Base-by-base conservation (phyloP, 768 basidiomycete species). In the Pleurotus giganteus region DNA sequence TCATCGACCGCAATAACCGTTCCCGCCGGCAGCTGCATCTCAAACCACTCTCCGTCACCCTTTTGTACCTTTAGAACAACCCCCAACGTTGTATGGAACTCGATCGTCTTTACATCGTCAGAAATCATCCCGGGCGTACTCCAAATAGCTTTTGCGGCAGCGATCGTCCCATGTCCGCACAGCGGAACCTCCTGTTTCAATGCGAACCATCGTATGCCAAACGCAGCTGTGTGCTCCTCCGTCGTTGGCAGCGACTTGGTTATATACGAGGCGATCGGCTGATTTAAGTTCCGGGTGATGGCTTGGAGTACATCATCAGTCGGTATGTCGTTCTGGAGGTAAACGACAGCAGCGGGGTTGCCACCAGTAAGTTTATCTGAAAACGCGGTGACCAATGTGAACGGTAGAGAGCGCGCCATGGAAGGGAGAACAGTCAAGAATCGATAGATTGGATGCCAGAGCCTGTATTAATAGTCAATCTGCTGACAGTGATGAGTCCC, bases 101-200 rank as follows among this genome's bases (percentile, higher is more conserved):
- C 68, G 17, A 76, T 60, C 5, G 61, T 61, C n/a, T 70, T 63
- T 4, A 71, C 67, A 7, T 62, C 60, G 5, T 60, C 59, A 13
- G 55, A 50, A 9, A 67, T 65, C 17, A 66, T 49, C 31, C 68
- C 68, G 0, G 69, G 59, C 23, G 61, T 54, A 4, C 63, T 63
- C 42, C 76, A 76, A 11, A 82, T 60, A 2, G 69, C 71, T 50
- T 73, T 67, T 1, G 75, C 71, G 21, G 77, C 70, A 2, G 77
- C 80, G 9, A 83, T 60, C 2, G 71, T 71, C 17, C 65, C 78
- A 60, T 79, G 76, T n/a, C 74, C 72, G 49, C 77, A 78, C n/a
- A 77, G 54, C 6, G 68, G 63, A 2, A 60, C 34, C 43, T 60
- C 65, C 6, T 61, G 62, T 17, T 37, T 60, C 3, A 73, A 44